phyloP scores from a whole-genome alignment of 2,329 filamentous ascomycete species.

The Fusarium begoniae region DNA sequence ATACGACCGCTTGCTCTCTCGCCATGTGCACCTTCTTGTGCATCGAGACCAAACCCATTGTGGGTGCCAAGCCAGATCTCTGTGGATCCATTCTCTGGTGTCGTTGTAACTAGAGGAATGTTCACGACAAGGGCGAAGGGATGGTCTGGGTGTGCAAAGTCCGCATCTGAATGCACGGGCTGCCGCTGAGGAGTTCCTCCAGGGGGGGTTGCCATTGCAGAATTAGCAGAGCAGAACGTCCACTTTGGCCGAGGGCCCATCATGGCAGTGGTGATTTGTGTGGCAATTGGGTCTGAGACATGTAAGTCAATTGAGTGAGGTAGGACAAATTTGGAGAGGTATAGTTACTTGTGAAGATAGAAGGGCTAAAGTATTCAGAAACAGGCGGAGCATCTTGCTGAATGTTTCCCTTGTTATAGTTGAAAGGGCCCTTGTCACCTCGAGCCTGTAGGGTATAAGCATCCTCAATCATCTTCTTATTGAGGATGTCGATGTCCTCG shows the following conservation, averaged over 20 bases:
- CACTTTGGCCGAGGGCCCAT: conserved; percentile 64
- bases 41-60: conserved; percentile 42
- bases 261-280: conserved; percentile 63
- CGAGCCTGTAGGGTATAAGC: conserved; percentile 59
- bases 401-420: conserved; percentile 70
- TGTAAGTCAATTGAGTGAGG: background rate
- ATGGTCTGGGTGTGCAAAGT: conserved; percentile 63
- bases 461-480: conserved; percentile 67
- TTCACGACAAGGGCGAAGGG: conserved; percentile 67
- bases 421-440: conserved; percentile 66
- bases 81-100: conserved; percentile 62
- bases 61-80: conserved; percentile 70
- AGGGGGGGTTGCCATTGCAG: conserved; percentile 61
- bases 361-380: conserved; percentile 56
- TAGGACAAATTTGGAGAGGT: fast-evolving
- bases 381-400: conserved; percentile 68
- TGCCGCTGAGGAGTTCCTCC: conserved; percentile 55
- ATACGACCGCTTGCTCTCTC: conserved; percentile 63
- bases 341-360: conserved; percentile 63
- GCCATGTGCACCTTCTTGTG: conserved; percentile 60
- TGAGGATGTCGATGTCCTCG: conserved; percentile 62
- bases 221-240: conserved; percentile 68
- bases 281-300: conserved; percentile 61
- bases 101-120: conserved; percentile 60
- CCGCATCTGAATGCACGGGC: conserved; percentile 67